These are phyloP conservation scores for Simplicillium aogashimaense DNA, from an alignment of 2,329 filamentous ascomycete genomes.

Conservation along the genomic window DNA sequence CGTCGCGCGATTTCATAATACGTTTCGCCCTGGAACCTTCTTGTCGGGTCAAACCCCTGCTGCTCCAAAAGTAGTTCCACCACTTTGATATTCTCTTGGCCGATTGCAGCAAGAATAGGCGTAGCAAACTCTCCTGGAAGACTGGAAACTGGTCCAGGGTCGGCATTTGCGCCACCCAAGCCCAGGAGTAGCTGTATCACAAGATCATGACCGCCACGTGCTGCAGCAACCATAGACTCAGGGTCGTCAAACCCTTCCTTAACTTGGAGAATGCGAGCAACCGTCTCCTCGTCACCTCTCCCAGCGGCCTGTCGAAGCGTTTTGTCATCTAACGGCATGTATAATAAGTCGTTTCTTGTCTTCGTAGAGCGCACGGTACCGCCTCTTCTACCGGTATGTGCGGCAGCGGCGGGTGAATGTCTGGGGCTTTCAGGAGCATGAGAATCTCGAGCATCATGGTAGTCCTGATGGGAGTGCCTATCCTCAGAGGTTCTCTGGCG, in stretches of 20 bases:
- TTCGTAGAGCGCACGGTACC: slow-evolving; percentile 51
- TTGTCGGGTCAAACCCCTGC: slow-evolving; percentile 71
- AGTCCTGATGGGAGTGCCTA: slow-evolving; percentile 35
- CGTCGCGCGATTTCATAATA: slow-evolving; percentile 84
- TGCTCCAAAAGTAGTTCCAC: slow-evolving; percentile 72
- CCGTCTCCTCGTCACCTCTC: slow-evolving; percentile 51
- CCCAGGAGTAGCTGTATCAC: slow-evolving; percentile 72
- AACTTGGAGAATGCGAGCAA: slow-evolving; percentile 51
- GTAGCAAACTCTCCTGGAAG: slow-evolving; percentile 66
- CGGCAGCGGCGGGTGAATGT: slow-evolving; percentile 39
- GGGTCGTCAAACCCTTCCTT: slow-evolving; percentile 60
- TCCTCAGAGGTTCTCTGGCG: slow-evolving; percentile 49
- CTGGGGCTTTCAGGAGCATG: slow-evolving; percentile 49
- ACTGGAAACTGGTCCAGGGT: slow-evolving; percentile 56
- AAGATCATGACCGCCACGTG: slow-evolving; percentile 81
- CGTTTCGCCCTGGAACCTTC: slow-evolving; percentile 63
- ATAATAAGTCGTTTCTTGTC: slow-evolving; percentile 53
- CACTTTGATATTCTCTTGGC: slow-evolving; percentile 76
- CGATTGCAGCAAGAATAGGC: slow-evolving; percentile 89
- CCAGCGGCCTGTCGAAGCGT: slow-evolving; percentile 50
- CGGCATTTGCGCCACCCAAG: slow-evolving; percentile 54
- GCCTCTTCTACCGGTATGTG: slow-evolving; percentile 34
- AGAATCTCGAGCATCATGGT: slow-evolving; percentile 37
- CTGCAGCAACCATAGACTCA: slow-evolving; percentile 81
- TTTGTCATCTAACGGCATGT: slow-evolving; percentile 54